Evolutionary conservation across 805 yeast genomes (phyloP).

Genomic region (Ogataea siamensis): DNA sequence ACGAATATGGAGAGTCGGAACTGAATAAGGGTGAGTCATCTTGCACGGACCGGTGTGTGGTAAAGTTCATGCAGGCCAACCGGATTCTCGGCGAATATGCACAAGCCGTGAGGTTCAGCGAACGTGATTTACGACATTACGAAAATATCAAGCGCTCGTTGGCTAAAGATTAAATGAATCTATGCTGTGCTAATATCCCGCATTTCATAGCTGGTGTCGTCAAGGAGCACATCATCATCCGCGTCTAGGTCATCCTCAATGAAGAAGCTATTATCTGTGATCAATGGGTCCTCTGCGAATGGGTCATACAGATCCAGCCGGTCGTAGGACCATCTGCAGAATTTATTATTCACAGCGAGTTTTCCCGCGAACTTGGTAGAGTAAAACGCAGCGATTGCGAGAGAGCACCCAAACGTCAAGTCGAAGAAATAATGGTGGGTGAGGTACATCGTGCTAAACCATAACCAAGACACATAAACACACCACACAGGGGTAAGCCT

Average conservation of each 20-base stretch:
- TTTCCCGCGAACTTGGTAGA: slow-evolving; percentile 55
- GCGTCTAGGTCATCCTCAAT: slow-evolving; percentile 19
- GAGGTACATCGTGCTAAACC: slow-evolving; percentile 98
- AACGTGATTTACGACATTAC: slow-evolving; percentile 37
- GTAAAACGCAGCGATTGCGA: slow-evolving; percentile 68
- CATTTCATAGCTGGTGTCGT: slow-evolving; percentile 18
- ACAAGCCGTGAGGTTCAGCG: slow-evolving; percentile 43
- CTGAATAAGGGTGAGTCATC: slow-evolving; percentile 78
- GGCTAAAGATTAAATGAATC: slow-evolving; percentile 15
- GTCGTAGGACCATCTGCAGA: slow-evolving; percentile 26
- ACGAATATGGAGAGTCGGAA: slow-evolving; percentile 82
- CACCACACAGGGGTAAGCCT: slow-evolving; percentile 60
- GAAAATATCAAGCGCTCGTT: slow-evolving; percentile 24
- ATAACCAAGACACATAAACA: slow-evolving; percentile 83
- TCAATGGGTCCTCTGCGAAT: slow-evolving; percentile 25
- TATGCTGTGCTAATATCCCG: slow-evolving; percentile 16
- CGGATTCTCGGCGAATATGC: slow-evolving; percentile 54
- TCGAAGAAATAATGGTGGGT: slow-evolving; percentile 97
- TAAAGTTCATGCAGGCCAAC: slow-evolving; percentile 77
- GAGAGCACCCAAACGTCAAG: slow-evolving; percentile 88
- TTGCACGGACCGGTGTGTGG: slow-evolving; percentile 84
- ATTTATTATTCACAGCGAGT: slow-evolving; percentile 15
- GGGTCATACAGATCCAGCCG: slow-evolving; percentile 9
- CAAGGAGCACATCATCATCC: slow-evolving; percentile 9
- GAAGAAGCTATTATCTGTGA: slow-evolving; percentile 15